Evolutionary conservation across 306 rosid species (phyloP).

Genomic region (Castanospermum australe): DNA sequence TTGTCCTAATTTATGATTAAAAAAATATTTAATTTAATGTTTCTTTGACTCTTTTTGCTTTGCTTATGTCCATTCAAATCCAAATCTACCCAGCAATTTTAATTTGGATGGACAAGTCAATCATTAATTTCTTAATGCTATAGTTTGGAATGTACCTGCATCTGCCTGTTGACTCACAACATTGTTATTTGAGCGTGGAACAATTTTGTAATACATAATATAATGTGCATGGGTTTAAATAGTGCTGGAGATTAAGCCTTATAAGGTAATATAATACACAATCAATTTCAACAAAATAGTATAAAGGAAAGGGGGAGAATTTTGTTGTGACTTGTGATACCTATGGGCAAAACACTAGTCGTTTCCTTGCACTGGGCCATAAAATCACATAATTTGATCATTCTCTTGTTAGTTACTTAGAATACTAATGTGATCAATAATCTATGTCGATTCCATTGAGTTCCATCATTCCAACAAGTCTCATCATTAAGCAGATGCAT

Average conservation of each 20-base stretch:
- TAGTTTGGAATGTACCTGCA: neutral
- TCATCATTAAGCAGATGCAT: neutral
- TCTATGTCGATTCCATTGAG: neutral
- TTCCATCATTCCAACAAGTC: neutral
- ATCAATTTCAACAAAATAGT: neutral
- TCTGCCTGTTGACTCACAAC: neutral
- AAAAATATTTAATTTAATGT: neutral
- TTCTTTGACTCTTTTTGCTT: slow-evolving; percentile 20
- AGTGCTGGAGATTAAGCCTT: neutral
- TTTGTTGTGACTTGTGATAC: neutral
- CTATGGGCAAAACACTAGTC: neutral
- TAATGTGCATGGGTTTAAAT: neutral
- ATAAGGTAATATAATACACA: neutral
- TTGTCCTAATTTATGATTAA: slow-evolving; percentile 32
- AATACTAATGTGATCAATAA: neutral
- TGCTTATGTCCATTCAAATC: slow-evolving; percentile 32
- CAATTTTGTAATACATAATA: neutral
- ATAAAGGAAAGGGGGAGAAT: no score
- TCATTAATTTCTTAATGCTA: neutral
- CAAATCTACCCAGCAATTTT: slow-evolving; percentile 14
- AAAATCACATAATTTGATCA: no score
- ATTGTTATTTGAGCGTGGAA: neutral
- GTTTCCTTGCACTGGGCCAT: neutral
- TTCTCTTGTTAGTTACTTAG: neutral
- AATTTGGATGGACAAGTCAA: slow-evolving; percentile 23